A percentile compares a stretch with the other conserved stretches of the same genome.
Evolutionary conservation across 1,284 basidiomycete species (phyloP).

Genomic region (Leccinum proliferum): DNA sequence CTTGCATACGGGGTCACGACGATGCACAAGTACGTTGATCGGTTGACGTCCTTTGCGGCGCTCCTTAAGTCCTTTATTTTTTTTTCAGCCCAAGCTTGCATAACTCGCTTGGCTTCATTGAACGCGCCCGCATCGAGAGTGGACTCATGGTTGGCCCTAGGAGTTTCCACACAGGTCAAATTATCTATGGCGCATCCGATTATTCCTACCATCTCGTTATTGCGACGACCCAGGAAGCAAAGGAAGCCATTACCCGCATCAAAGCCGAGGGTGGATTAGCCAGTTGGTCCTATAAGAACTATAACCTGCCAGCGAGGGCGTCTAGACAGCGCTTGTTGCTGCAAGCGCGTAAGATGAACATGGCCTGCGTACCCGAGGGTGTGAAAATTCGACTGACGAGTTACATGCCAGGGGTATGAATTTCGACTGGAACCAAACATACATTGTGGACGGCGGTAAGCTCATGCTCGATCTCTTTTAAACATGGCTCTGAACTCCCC

Average conservation of each 20-base stretch:
- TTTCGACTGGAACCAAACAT: slow-evolving; percentile 65
- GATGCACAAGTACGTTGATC: slow-evolving; percentile 56
- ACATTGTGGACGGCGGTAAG: slow-evolving; percentile 67
- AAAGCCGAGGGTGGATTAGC: slow-evolving; percentile 64
- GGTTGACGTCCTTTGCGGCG: not conserved
- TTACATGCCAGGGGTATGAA: slow-evolving; percentile 51
- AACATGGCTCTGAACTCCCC: slow-evolving; percentile 6
- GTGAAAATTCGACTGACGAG: slow-evolving; percentile 5
- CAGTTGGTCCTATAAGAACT: slow-evolving; percentile 72
- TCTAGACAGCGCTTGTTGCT: slow-evolving; percentile 62
- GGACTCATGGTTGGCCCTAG: slow-evolving; percentile 64
- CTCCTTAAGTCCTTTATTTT: not conserved
- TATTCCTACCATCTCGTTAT: slow-evolving; percentile 57
- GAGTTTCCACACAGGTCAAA: slow-evolving; percentile 61
- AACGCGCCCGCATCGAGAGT: slow-evolving; percentile 61
- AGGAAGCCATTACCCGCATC: slow-evolving; percentile 58
- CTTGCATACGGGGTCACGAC: slow-evolving; percentile 75
- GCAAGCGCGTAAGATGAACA: slow-evolving; percentile 53
- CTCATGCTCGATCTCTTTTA: not conserved
- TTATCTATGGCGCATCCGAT: slow-evolving; percentile 59
- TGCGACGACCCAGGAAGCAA: slow-evolving; percentile 53
- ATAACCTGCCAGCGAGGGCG: slow-evolving; percentile 62
- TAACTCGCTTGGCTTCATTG: slow-evolving; percentile 54
- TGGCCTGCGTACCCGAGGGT: slow-evolving; percentile 42
- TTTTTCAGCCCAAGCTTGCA: slow-evolving; percentile 54